Percentiles rank a stretch among this genome's conserved stretches.
phyloP scores from a whole-genome alignment of 2,329 filamentous ascomycete species.

The Sarocladium oryzae region DNA sequence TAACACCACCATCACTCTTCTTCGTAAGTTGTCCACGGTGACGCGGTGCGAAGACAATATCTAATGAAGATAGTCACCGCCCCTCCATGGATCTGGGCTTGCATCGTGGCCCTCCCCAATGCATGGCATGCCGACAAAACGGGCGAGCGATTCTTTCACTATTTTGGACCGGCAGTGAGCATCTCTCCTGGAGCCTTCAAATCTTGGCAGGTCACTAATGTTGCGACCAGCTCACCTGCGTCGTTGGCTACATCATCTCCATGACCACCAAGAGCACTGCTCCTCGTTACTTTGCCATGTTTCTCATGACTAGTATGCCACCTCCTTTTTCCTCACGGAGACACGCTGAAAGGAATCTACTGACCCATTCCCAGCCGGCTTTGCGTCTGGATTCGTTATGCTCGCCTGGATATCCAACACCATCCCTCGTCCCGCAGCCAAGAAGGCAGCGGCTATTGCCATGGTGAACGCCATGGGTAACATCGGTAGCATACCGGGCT shows the following conservation, averaged over 20 bases:
- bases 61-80: neutral
- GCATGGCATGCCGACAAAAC: conserved; percentile 31
- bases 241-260: conserved; percentile 20
- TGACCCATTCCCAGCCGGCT: conserved; percentile 7
- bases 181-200: neutral
- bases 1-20: conserved; percentile 6
- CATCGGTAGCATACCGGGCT: conserved; percentile 34
- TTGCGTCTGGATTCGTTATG: conserved; percentile 12
- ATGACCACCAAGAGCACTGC: conserved; percentile 13
- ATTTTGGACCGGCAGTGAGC: conserved; percentile 18
- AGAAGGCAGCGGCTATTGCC: conserved; percentile 35
- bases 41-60: neutral
- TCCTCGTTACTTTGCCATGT: conserved; percentile 30
- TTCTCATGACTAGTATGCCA: conserved; percentile 23
- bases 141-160: conserved; percentile 33
- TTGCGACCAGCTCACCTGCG: conserved; percentile 9
- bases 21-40: neutral
- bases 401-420: conserved; percentile 14
- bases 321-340: neutral
- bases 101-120: conserved; percentile 18
- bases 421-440: conserved; percentile 11
- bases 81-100: conserved; percentile 7
- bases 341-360: neutral
- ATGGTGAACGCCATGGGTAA: conserved; percentile 51
- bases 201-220: neutral